A percentile compares a stretch with the other conserved stretches of the same genome.
phyloP scores from a whole-genome alignment of 2,329 filamentous ascomycete genomes.

The Phaeosphaeriaceae sp. region DNA sequence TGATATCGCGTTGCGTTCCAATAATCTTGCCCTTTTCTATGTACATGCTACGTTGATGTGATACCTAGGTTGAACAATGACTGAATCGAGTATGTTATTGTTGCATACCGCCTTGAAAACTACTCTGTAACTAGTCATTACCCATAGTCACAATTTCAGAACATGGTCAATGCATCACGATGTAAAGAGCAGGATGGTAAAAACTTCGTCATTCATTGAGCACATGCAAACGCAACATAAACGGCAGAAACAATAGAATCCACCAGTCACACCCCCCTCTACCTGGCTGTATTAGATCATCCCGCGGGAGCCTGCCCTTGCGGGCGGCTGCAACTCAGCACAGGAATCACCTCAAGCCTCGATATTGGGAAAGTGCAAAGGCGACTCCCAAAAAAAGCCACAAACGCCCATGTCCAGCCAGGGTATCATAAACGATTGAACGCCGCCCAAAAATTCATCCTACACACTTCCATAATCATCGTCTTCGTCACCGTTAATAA shows the following conservation, averaged over 20 bases:
- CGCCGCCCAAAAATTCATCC: constrained; percentile 9
- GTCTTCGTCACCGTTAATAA: constrained; percentile 9
- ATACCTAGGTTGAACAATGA: too few species aligned
- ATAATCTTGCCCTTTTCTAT: too few species aligned
- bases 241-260: constrained; percentile 1
- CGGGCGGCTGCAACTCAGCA: constrained; percentile 25
- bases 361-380: constrained; percentile 8
- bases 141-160: too few species aligned
- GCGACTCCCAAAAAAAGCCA: constrained; percentile 1
- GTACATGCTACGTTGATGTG: too few species aligned
- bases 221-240: too few species aligned
- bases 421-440: constrained; percentile 34
- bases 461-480: constrained; percentile 5
- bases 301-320: constrained; percentile 27
- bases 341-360: constrained; percentile 24
- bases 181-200: too few species aligned
- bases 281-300: constrained; percentile 24
- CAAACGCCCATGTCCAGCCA: constrained; percentile 9
- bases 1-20: constrained; percentile 16
- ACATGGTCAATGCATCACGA: too few species aligned
- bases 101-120: too few species aligned
- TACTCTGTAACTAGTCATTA: too few species aligned
- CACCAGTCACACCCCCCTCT: constrained; percentile 9
- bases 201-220: too few species aligned
- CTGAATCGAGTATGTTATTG: too few species aligned